phyloP scores from a whole-genome alignment of 805 yeast species.

The Lipomyces sp. region DNA sequence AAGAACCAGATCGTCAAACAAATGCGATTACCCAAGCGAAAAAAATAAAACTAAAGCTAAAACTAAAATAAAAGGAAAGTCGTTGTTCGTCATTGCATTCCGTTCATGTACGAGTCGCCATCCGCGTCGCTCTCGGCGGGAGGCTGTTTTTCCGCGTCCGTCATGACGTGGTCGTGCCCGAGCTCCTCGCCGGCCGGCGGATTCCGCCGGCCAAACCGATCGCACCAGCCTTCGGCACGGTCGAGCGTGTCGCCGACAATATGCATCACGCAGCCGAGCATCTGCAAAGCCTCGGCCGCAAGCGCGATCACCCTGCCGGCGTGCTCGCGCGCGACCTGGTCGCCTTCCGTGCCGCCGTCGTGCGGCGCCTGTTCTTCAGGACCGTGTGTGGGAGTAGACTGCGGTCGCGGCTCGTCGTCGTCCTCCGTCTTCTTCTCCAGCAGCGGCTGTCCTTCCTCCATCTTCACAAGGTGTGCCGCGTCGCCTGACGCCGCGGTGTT shows the following conservation, averaged over 20 bases:
- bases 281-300: conserved; percentile 85
- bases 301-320: conserved; percentile 73
- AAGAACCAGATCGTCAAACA: too few species aligned
- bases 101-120: too few species aligned
- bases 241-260: conserved; percentile 83
- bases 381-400: not conserved
- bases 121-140: too few species aligned
- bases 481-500: not conserved
- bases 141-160: too few species aligned
- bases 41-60: too few species aligned
- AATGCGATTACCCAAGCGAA: too few species aligned
- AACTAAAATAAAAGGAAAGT: too few species aligned
- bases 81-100: too few species aligned
- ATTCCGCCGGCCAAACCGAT: conserved; percentile 34
- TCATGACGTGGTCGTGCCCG: not conserved
- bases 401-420: too few species aligned
- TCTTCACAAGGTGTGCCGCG: not conserved
- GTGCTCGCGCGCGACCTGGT: conserved; percentile 32
- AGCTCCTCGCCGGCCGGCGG: not conserved
- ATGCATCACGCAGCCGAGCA: conserved; percentile 75
- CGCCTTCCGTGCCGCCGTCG: conserved; percentile 1
- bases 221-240: conserved; percentile 80
- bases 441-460: not conserved
- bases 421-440: not conserved
- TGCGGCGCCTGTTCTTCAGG: not conserved